These are phyloP conservation scores for Populus ilicifolia DNA, from an alignment of 345 rosid genomes.

Conservation along the genomic window DNA sequence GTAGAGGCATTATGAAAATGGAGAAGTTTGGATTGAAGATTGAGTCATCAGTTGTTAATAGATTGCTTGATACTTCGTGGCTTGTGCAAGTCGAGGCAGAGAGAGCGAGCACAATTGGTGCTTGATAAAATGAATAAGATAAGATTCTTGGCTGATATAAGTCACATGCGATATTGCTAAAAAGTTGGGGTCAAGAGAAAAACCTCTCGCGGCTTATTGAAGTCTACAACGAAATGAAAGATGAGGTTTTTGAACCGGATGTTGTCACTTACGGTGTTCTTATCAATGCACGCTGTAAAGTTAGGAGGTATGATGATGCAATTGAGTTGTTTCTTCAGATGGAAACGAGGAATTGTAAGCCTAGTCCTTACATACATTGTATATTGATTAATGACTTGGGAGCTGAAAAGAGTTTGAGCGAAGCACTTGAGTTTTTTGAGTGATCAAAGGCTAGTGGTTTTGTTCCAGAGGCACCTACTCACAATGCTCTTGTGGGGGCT, in stretches of 20 bases:
- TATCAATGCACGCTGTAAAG: too few species aligned
- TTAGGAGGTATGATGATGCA: too few species aligned
- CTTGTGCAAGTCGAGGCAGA: conserved; percentile 66
- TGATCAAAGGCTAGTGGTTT: conserved; percentile 55
- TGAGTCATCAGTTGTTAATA: conserved; percentile 55
- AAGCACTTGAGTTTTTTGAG: conserved; percentile 57
- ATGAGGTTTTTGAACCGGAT: conserved; percentile 71
- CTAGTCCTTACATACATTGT: conserved; percentile 70
- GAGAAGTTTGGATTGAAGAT: conserved; percentile 58
- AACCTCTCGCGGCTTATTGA: conserved; percentile 57
- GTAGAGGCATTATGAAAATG: conserved; percentile 62
- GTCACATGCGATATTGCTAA: conserved; percentile 66
- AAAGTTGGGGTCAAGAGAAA: conserved; percentile 77
- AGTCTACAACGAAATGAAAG: conserved; percentile 67
- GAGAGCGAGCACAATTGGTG: conserved; percentile 68
- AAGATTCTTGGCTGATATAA: conserved; percentile 64
- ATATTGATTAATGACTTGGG: conserved; percentile 75
- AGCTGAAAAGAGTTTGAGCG: conserved; percentile 49
- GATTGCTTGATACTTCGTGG: conserved; percentile 62
- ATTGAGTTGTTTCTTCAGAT: too few species aligned
- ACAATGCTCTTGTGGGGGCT: conserved; percentile 75
- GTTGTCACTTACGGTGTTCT: too few species aligned
- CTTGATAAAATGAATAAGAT: conserved; percentile 71
- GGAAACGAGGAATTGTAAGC: too few species aligned
- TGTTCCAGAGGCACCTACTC: conserved; percentile 62